Percentiles rank a stretch among this genome's conserved stretches.
phyloP scores from a whole-genome alignment of 306 rosid genomes.

The Hippophae tibetana region DNA sequence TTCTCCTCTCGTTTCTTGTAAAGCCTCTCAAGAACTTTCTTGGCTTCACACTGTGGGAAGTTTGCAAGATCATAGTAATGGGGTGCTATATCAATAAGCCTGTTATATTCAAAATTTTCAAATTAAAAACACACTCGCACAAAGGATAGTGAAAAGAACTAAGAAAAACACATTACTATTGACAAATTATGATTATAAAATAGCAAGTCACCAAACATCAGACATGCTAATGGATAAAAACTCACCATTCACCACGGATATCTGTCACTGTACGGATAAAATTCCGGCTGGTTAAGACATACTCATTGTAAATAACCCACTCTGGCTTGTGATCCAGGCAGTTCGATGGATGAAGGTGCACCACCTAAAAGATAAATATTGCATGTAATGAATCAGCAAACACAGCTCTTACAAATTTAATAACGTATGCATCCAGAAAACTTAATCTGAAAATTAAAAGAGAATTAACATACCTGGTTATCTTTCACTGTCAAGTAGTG shows the following conservation, averaged over 20 bases:
- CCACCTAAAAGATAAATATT: slow-evolving; percentile 33
- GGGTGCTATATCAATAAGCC: background rate
- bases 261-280: slow-evolving; percentile 67
- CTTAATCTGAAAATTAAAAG: background rate
- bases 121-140: too few relatives aligned
- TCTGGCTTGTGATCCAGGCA: slow-evolving; percentile 70
- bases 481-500: slow-evolving; percentile 62
- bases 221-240: background rate
- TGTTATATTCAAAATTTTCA: too few relatives aligned
- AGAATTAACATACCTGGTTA: slow-evolving; percentile 38
- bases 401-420: background rate
- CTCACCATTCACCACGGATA: slow-evolving; percentile 68
- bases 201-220: background rate
- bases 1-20: background rate
- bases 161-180: too few relatives aligned
- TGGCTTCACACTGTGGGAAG: background rate
- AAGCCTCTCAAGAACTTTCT: background rate
- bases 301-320: slow-evolving; percentile 67
- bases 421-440: background rate
- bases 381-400: background rate
- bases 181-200: background rate
- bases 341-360: slow-evolving; percentile 71
- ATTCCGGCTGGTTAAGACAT: slow-evolving; percentile 52
- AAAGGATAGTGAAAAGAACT: too few relatives aligned
- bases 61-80: background rate